Evolutionary conservation across 192 early-diverging fungal genomes (phyloP).

Genomic region (Entomortierella beljakovae): DNA sequence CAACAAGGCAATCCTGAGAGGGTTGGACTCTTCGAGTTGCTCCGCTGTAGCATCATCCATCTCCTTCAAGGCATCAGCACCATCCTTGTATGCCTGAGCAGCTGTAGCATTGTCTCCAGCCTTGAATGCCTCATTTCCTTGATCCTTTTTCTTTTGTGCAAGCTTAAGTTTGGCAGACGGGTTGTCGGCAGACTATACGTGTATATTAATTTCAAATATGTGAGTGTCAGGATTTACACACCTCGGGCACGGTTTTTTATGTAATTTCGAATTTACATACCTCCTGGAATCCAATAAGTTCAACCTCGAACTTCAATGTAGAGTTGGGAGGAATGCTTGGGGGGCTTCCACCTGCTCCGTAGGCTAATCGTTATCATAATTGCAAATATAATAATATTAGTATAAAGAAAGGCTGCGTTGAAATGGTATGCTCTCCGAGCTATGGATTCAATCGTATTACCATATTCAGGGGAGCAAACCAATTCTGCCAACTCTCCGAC

Average conservation of each 20-base stretch:
- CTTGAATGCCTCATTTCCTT: conserved; percentile 57
- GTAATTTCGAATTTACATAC: conserved; percentile 41
- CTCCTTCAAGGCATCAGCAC: conserved; percentile 40
- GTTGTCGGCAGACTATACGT: conserved; percentile 38
- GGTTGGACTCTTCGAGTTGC: conserved; percentile 16
- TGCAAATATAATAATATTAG: neutral
- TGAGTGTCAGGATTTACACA: no score
- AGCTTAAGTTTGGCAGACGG: conserved; percentile 44
- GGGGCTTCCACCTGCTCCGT: conserved; percentile 45
- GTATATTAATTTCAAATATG: no score
- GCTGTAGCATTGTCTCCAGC: conserved; percentile 31
- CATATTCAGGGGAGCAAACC: conserved; percentile 53
- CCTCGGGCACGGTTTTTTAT: no score
- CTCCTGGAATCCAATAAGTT: conserved; percentile 54
- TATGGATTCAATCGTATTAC: conserved; percentile 11
- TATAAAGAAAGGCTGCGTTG: neutral
- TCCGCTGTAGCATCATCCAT: conserved; percentile 28
- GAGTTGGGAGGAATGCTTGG: conserved; percentile 54
- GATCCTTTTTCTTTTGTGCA: conserved; percentile 52
- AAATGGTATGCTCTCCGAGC: neutral
- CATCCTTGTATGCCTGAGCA: conserved; percentile 45
- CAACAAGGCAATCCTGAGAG: conserved; percentile 28
- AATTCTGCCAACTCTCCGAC: conserved; percentile 57
- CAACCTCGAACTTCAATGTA: conserved; percentile 56
- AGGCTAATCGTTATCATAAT: conserved; percentile 21